phyloP scores from a whole-genome alignment of 768 basidiomycete genomes.

The Tylopilus sp. region DNA sequence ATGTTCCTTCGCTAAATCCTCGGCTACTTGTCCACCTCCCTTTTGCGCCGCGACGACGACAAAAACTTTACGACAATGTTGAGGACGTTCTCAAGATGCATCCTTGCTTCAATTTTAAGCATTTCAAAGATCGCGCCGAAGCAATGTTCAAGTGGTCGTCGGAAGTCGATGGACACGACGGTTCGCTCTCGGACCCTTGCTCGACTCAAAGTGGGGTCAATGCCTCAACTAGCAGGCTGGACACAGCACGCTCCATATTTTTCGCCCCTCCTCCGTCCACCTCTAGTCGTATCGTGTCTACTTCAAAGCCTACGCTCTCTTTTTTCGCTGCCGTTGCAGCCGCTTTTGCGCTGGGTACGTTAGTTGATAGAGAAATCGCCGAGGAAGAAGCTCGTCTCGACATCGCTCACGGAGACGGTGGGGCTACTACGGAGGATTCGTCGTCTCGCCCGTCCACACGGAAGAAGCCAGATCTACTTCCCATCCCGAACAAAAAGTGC shows the following conservation, averaged over 20 bases:
- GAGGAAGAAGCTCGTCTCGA: constrained; percentile 28
- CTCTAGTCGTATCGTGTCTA: constrained; percentile 8
- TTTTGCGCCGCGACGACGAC: constrained; percentile 34
- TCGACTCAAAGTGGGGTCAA: constrained; percentile 31
- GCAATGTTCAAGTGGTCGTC: constrained; percentile 42
- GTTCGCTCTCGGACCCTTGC: constrained; percentile 8
- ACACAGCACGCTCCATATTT: constrained; percentile 31
- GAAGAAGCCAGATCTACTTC: constrained; percentile 20
- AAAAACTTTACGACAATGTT: constrained; percentile 37
- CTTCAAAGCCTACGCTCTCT: constrained; percentile 25
- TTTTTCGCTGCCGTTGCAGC: constrained; percentile 61
- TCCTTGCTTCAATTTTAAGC: constrained; percentile 48
- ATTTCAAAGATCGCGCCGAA: constrained; percentile 43
- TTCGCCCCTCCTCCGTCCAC: constrained; percentile 20
- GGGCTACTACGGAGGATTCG: constrained; percentile 19
- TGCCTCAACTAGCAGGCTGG: constrained; percentile 19
- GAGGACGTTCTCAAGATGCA: constrained; percentile 44
- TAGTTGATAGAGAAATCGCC: constrained; percentile 31
- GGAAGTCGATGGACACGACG: constrained; percentile 25
- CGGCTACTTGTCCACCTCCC: constrained; percentile 41
- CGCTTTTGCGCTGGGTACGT: constrained; percentile 57
- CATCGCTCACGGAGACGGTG: constrained; percentile 17
- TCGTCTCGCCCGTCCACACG: constrained; percentile 21
- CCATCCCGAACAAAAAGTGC: constrained; percentile 19
- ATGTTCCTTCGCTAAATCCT: constrained; percentile 35